Base-by-base conservation (phyloP, 2,329 filamentous ascomycete species). In the Ceratocystis harringtonii region DNA sequence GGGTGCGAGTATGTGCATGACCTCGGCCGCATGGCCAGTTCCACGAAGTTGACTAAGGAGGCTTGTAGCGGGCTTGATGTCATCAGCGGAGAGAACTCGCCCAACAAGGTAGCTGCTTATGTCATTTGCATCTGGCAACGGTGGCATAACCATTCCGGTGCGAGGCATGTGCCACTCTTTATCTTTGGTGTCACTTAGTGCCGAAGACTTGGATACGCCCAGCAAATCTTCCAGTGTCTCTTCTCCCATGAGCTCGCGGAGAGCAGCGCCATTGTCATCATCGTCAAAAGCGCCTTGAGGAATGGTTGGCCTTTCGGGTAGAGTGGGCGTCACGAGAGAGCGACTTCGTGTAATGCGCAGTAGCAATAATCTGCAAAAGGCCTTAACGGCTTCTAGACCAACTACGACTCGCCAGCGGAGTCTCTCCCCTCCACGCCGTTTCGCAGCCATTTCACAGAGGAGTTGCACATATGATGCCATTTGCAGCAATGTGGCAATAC, bases 381-480 rank as follows among this genome's bases (percentile, higher is more conserved):
- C 92, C 75, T 97, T 97, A 72, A 94, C 78, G 0, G 84, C 81
- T 76, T 99, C 94, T 25, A 99, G 79, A 2, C 95, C 73, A 10
- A 97, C 85, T 5, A 97, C 84, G 0, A 95, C 84, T 63, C 89
- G 85, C 94, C 94, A 99, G 36, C 91, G 84, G 30, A 87, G 76
- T 71, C 83, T 85, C 74, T 95, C 83, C 57, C 88, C 91, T 19
- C 90, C 89, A 68, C 86, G 86, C 61, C 92, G 83, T 76, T 95
- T 95, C 32, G 92, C 92, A 32, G 88, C 84, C 94, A 99, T 99
- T 74, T 99, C 94, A 82, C 92, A 94, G n/a, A 99, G 78, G 36
- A 99, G 79, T 76, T 99, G 90, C 0, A 92, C 96, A 73, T 97
- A 97, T 70, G 94, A 89, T 30, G 96, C 88, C 76, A 95, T 88